Conservation (phyloP, 768 basidiomycete species). For the Mycena rebaudengoi region DNA sequence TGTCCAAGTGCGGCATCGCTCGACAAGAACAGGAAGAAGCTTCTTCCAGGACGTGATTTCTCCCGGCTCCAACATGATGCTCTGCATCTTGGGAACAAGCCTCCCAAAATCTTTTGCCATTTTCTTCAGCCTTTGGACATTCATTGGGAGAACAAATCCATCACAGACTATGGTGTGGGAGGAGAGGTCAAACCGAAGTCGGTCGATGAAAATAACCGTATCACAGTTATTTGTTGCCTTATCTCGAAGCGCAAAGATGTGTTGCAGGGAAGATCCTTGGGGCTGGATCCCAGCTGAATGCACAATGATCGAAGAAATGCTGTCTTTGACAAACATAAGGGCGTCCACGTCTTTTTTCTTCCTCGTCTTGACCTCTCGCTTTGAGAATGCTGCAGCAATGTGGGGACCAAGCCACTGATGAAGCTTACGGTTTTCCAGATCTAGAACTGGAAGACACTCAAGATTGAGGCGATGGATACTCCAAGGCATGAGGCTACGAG, state of each 20-base stretch:
- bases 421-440: constrained; percentile 13
- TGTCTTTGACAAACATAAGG: constrained; percentile 43
- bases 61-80: constrained; percentile 35
- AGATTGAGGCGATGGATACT: constrained; percentile 46
- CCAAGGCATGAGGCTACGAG: constrained; percentile 32
- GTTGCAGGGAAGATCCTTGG: not conserved
- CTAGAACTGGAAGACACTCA: constrained; percentile 38
- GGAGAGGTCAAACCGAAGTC: constrained; percentile 56
- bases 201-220: constrained; percentile 55
- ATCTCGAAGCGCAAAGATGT: constrained; percentile 34
- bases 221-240: constrained; percentile 34
- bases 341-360: constrained; percentile 46
- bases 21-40: constrained; percentile 58
- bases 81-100: constrained; percentile 16
- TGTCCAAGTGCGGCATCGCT: constrained; percentile 62
- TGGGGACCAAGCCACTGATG: constrained; percentile 43
- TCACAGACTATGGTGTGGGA: constrained; percentile 62
- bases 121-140: constrained; percentile 24
- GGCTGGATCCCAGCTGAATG: constrained; percentile 34
- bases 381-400: constrained; percentile 11
- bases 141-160: constrained; percentile 53
- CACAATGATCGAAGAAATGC: constrained; percentile 39
- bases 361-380: constrained; percentile 41
- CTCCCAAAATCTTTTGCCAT: constrained; percentile 20
- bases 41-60: constrained; percentile 58